Conservation (phyloP, 495 filamentous ascomycete species). For the Hypoxylon perforatum region DNA sequence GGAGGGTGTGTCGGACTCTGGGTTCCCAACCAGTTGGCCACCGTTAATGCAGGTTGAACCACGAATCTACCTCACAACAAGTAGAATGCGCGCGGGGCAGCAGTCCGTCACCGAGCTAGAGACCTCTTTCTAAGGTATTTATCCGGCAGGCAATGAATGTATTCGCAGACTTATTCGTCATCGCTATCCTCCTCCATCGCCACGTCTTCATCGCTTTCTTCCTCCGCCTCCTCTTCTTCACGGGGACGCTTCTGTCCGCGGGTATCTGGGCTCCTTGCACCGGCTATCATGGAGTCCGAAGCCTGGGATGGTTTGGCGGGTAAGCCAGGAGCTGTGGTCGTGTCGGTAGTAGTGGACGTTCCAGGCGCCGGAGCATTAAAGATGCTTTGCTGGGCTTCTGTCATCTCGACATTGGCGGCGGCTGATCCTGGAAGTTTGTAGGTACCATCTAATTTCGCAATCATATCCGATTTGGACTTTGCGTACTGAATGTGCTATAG, state of each 20-base stretch:
- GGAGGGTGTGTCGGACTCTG: slow-evolving; percentile 78
- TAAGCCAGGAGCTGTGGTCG: slow-evolving; percentile 52
- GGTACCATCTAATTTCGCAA: slow-evolving; percentile 91
- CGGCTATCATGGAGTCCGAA: slow-evolving; percentile 55
- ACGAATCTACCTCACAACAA: neutral
- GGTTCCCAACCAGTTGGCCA: slow-evolving; percentile 69
- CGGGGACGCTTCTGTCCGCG: slow-evolving; percentile 73
- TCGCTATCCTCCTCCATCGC: slow-evolving; percentile 79
- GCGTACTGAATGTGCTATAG: slow-evolving; percentile 86
- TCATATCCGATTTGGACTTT: slow-evolving; percentile 83
- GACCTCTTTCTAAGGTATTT: neutral
- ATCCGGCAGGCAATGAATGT: slow-evolving; percentile 8
- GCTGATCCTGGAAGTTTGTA: slow-evolving; percentile 72
- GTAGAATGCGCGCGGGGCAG: neutral
- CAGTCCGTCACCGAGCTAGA: neutral
- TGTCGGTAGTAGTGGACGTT: slow-evolving; percentile 48
- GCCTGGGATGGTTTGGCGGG: slow-evolving; percentile 53
- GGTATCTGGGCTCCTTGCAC: slow-evolving; percentile 55
- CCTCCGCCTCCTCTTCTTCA: slow-evolving; percentile 72
- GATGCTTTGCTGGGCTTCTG: slow-evolving; percentile 83
- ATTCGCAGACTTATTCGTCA: slow-evolving; percentile 55
- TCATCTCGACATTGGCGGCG: slow-evolving; percentile 68
- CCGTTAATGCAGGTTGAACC: slow-evolving; percentile 28
- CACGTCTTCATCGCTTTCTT: slow-evolving; percentile 71
- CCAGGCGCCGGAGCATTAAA: slow-evolving; percentile 75